Percentiles rank a stretch among this genome's conserved stretches.
phyloP scores from a whole-genome alignment of 129 eudicot species.

The Pulicaria dysenterica region DNA sequence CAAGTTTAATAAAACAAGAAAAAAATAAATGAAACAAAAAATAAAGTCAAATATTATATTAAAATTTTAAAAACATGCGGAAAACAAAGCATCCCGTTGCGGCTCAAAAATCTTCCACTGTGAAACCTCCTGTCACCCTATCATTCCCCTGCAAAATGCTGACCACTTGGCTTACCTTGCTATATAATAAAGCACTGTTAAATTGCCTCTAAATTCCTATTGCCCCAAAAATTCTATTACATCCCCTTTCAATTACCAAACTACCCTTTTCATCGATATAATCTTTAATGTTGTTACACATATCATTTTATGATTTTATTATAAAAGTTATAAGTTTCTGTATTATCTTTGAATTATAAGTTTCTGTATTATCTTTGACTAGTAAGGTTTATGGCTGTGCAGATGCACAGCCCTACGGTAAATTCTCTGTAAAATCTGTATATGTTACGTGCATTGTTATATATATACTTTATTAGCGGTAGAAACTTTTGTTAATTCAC shows the following conservation, averaged over 20 bases:
- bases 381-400: too few species aligned
- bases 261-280: slow-evolving; percentile 15
- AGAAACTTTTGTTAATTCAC: too few species aligned
- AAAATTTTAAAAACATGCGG: not conserved
- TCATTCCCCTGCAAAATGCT: slow-evolving; percentile 31
- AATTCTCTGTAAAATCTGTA: too few species aligned
- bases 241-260: slow-evolving; percentile 1
- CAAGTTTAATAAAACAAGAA: not conserved
- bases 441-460: too few species aligned
- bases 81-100: too few species aligned
- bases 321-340: too few species aligned
- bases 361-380: too few species aligned
- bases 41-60: not conserved
- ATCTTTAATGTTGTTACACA: too few species aligned
- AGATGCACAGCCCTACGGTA: too few species aligned
- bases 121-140: slow-evolving; percentile 23
- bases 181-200: slow-evolving; percentile 14
- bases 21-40: not conserved
- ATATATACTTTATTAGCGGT: too few species aligned
- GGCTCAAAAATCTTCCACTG: not conserved
- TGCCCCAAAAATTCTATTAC: slow-evolving; percentile 22
- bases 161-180: slow-evolving; percentile 30
- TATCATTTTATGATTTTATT: too few species aligned
- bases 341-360: too few species aligned
- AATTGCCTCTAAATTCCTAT: slow-evolving; percentile 22